These are phyloP conservation scores for Aspergillus tamarii DNA, from an alignment of 2,329 filamentous ascomycete species.

Conservation along the genomic window DNA sequence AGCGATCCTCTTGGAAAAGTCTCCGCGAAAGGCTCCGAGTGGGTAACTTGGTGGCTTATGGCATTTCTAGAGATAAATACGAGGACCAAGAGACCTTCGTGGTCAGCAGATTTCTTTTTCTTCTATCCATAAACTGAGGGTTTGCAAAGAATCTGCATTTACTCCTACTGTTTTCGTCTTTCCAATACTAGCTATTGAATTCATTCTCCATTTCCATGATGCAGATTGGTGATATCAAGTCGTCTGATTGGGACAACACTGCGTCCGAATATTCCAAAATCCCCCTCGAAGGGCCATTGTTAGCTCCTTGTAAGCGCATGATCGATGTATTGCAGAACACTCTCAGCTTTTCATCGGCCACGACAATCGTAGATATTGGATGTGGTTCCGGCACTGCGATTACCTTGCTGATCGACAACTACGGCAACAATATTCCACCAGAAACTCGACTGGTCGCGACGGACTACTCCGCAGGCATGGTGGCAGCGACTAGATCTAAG, in stretches of 20 bases:
- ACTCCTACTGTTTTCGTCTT: neutral
- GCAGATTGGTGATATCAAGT: neutral
- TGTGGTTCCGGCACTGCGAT: neutral
- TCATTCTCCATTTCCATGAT: neutral
- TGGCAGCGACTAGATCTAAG: neutral
- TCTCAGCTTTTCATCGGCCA: neutral
- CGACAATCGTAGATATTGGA: neutral
- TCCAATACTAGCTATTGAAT: neutral
- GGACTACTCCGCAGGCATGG: neutral
- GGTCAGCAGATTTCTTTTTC: accelerated
- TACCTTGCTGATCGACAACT: neutral
- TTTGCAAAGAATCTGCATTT: neutral
- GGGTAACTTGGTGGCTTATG: neutral
- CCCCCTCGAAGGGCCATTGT: neutral
- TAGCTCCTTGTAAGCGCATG: neutral
- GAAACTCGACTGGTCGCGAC: neutral
- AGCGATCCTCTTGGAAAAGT: neutral
- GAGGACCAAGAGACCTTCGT: neutral
- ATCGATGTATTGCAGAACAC: neutral
- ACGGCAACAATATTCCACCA: neutral
- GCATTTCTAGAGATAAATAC: neutral
- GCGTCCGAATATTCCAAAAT: neutral
- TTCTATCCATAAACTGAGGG: neutral
- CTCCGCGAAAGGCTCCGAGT: neutral
- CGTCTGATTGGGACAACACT: neutral